phyloP scores from a whole-genome alignment of 768 basidiomycete species.

The Pleurotus citrinopileatus region DNA sequence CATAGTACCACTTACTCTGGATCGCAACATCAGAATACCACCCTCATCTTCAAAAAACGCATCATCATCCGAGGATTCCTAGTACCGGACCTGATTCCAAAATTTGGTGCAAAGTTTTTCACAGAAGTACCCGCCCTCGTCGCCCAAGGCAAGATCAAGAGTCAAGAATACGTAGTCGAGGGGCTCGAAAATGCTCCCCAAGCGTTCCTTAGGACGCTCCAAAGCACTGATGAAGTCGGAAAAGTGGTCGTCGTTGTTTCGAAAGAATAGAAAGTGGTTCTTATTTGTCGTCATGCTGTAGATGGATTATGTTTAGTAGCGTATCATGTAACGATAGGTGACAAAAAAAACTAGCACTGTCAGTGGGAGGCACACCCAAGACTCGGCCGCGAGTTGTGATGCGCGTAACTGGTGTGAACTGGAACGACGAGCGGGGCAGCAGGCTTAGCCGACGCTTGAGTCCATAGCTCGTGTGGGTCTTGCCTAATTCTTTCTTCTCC shows the following conservation, averaged over 20 bases:
- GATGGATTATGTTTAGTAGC: too few relatives aligned
- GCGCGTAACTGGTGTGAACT: too few relatives aligned
- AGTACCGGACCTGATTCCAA: conserved; percentile 22
- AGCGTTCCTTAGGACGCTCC: conserved; percentile 30
- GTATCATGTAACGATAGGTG: too few relatives aligned
- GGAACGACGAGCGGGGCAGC: too few relatives aligned
- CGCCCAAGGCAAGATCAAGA: conserved; percentile 35
- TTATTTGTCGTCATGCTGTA: too few relatives aligned
- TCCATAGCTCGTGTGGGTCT: too few relatives aligned
- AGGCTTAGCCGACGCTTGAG: too few relatives aligned
- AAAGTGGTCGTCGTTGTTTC: conserved; percentile 8
- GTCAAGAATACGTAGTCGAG: conserved; percentile 30
- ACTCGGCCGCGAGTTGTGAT: too few relatives aligned
- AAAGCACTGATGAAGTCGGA: conserved; percentile 18
- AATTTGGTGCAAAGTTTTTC: conserved; percentile 35
- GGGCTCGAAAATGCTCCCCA: conserved; percentile 37
- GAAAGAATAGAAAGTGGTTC: too few relatives aligned
- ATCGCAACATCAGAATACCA: conserved; percentile 23
- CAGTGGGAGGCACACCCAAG: too few relatives aligned
- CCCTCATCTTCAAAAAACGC: conserved; percentile 29
- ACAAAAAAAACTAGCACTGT: too few relatives aligned
- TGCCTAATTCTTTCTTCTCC: too few relatives aligned
- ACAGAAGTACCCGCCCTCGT: conserved; percentile 31
- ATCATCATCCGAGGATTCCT: conserved; percentile 37
- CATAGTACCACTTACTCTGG: not conserved